Conservation (phyloP, 768 basidiomycete species). For the Boletus subparvulus region DNA sequence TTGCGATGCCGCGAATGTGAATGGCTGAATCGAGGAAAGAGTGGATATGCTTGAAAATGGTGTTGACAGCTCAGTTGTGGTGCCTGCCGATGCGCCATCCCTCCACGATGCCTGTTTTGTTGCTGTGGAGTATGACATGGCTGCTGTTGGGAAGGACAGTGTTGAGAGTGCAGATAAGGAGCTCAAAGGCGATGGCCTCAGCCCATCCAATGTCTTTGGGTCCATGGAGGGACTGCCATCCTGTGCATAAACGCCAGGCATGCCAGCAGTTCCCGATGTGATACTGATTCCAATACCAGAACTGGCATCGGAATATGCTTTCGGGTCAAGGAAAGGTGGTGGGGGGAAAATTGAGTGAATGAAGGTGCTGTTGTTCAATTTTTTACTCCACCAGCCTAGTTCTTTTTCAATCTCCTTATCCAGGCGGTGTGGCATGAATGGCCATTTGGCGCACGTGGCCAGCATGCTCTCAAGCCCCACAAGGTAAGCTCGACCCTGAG, state of each 20-base stretch:
- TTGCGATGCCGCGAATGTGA: rapidly evolving
- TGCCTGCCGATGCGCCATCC: neutral
- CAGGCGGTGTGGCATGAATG: no score
- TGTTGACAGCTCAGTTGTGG: neutral
- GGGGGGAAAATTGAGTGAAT: no score
- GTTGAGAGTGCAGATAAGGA: neutral
- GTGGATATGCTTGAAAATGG: neutral
- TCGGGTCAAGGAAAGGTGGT: no score
- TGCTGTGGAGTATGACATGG: neutral
- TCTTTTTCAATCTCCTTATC: no score
- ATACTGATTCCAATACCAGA: neutral
- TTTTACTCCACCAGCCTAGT: no score
- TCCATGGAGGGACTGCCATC: neutral
- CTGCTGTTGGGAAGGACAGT: rapidly evolving
- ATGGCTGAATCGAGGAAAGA: neutral
- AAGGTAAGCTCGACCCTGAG: no score
- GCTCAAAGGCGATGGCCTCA: neutral
- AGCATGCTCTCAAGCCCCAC: no score
- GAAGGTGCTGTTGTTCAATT: no score
- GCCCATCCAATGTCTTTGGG: neutral
- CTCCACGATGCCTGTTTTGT: neutral
- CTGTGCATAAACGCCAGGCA: rapidly evolving
- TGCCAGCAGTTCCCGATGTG: neutral
- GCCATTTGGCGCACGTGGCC: no score
- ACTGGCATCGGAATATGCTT: neutral